Base-by-base conservation (phyloP, 2,329 filamentous ascomycete species). In the Beauveria sp. region DNA sequence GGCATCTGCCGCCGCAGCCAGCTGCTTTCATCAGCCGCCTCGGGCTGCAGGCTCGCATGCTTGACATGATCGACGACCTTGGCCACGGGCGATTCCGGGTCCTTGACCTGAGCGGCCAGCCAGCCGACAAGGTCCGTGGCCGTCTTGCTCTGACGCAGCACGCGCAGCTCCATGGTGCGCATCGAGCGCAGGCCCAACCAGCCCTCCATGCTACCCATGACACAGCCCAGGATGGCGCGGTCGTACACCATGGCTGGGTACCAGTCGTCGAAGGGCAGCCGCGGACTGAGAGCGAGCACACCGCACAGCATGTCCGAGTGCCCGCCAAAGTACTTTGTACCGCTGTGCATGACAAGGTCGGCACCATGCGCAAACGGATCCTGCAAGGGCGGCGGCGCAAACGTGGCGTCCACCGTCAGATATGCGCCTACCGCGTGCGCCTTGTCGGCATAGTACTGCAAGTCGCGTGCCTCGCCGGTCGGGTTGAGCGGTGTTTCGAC, bases 401-500 rank as follows among this genome's bases (percentile, higher is more conserved):
- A 97, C 0, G 95, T 99, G 2, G 90, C 86, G 74, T 99, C 95
- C 1, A 98, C 89, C 14, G 88, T 88, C 53, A 98, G 79, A 61
- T 84, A 84, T 9, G 91, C 92, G 8, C 93, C 92, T 6, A 82
- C 77, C 5, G 78, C 78, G 69, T 88, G 87, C 1, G 95, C 95
- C 66, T 85, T 83, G 3, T 83, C 78, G 0, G 91, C 90, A 72
- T 89, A 96, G 58, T 78, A 75, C 40, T 79, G 78, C 30, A 99
- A 86, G 68, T 91, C 80, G 67, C 85, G 87, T 1, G 92, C 92
- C 68, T 88, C 87, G 56, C 95, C 95, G 1, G 88, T 88, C 0
- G 95, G 95, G 74, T 99, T 99, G 45, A 97, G 80, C 0, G 95
- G 95, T 5, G 93, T 98, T 77, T 99, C 95, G 56, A 98, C 80